Conservation (phyloP, 805 yeast species). For the Alloascoidea hylecoeti region DNA sequence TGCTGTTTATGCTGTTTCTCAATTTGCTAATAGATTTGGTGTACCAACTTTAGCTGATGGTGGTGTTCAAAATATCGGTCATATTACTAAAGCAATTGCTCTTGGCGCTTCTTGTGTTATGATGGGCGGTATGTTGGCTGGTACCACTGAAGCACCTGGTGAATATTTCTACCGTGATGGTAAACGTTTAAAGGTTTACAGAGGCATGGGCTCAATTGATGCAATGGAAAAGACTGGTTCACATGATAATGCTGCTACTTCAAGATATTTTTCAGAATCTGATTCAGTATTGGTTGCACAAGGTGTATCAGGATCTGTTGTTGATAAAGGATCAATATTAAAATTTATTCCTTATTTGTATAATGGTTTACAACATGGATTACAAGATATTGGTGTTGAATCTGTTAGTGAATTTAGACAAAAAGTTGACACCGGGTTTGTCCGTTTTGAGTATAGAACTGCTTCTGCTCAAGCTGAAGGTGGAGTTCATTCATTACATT, state of each 20-base stretch:
- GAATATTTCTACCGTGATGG: constrained; percentile 97
- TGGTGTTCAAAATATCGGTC: constrained; percentile 98
- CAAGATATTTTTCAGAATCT: constrained; percentile 93
- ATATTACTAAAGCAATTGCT: constrained; percentile 91
- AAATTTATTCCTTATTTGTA: constrained; percentile 89
- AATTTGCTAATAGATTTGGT: constrained; percentile 90
- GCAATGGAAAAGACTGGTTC: constrained; percentile 84
- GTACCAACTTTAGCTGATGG: constrained; percentile 99
- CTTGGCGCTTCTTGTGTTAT: constrained; percentile 94
- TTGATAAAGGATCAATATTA: constrained; percentile 90
- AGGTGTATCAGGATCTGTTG: constrained; percentile 95
- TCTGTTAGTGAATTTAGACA: constrained; percentile 51
- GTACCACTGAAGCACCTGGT: constrained; percentile 98
- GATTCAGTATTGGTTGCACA: constrained; percentile 96
- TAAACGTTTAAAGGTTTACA: constrained; percentile 89
- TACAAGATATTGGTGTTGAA: constrained; percentile 90
- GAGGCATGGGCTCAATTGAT: constrained; percentile 99
- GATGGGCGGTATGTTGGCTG: constrained; percentile 99
- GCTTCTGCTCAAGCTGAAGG: constrained; percentile 99
- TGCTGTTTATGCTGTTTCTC: constrained; percentile 88
- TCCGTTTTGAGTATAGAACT: constrained; percentile 95
- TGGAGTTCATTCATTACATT: constrained; percentile 92
- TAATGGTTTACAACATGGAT: constrained; percentile 95
- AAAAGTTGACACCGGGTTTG: constrained; percentile 48
- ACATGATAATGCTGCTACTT: constrained; percentile 93